Conservation (phyloP, 2,329 filamentous ascomycete genomes). For the Colletotrichum abscissum region DNA sequence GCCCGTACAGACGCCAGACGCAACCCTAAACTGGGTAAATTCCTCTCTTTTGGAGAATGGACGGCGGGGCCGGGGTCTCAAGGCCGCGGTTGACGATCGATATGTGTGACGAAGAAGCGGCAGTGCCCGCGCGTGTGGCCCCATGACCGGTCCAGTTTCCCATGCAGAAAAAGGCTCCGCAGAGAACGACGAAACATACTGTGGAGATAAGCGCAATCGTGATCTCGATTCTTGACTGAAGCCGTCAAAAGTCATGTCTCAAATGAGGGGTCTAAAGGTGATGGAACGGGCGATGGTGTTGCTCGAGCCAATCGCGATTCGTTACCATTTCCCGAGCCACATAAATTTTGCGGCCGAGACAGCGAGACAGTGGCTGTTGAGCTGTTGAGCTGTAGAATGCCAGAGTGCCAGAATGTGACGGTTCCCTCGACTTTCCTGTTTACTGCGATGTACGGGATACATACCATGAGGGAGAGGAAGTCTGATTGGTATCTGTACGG, state of each 20-base stretch:
- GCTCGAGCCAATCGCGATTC: not conserved
- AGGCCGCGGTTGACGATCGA: not conserved
- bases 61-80: not conserved
- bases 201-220: not conserved
- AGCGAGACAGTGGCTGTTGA: conserved; percentile 3
- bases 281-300: not conserved
- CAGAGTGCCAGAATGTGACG: no score
- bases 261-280: not conserved
- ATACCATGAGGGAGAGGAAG: not conserved
- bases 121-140: not conserved
- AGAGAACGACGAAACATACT: not conserved
- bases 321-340: not conserved
- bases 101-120: not conserved
- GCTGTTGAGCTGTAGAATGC: not conserved
- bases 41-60: not conserved
- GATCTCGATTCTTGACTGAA: not conserved
- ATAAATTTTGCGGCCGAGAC: not conserved
- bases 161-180: not conserved
- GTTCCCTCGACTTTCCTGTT: not conserved
- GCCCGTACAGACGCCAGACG: not conserved
- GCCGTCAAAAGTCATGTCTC: not conserved
- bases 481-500: not conserved
- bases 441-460: not conserved
- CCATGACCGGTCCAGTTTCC: not conserved
- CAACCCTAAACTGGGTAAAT: no score